Base-by-base conservation (phyloP, 2,329 filamentous ascomycete genomes). In the Hypoxylon sp. region DNA sequence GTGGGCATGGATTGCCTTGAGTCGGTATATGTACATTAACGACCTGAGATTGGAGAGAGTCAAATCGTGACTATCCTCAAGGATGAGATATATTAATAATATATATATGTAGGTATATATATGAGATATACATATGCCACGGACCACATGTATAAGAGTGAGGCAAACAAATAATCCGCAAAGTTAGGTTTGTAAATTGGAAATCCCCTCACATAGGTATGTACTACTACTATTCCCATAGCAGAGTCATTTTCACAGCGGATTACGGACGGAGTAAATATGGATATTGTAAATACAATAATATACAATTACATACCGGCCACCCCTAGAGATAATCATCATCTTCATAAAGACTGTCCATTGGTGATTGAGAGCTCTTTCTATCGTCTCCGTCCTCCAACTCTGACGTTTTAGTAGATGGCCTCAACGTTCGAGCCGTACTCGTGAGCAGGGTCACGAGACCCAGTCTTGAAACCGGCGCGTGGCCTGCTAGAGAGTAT, bases 1-100 rank as follows among this genome's bases (percentile, higher is more conserved):
- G 6, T 98, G 94, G 87, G 93, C 94, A 2, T 99, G 94, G 94
- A 97, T 99, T 76, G 86, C 88, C 0, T 78, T 97, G 63, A 96
- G 94, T 75, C 86, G 96, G 67, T 99, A 98, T 81, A 98, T 99
- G 96, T 87, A 94, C 63, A 87, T 98, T 32, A 99, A 99, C 80
- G 94, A 98, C 78, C 78, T 99, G 80, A 86, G 84, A 76, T 78
- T 87, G 32, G 85, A 87, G 70, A 81, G 80, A 65, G 74, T 79
- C 17, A 75, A 76, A 57, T 51, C 65, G n/a, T 75, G 59, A 72
- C 32, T 10, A 50, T 51, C 23, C 28, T 45, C 14, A 41, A 38
- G 19, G 43, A 21, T 34, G 32, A n/a, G 32, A 5, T 49, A 1
- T 17, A 14, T 2, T 48, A 3, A 10, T 38, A 41, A 17, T 38